Base-by-base conservation (phyloP, 2,329 filamentous ascomycete species). In the Verticillium longisporum region DNA sequence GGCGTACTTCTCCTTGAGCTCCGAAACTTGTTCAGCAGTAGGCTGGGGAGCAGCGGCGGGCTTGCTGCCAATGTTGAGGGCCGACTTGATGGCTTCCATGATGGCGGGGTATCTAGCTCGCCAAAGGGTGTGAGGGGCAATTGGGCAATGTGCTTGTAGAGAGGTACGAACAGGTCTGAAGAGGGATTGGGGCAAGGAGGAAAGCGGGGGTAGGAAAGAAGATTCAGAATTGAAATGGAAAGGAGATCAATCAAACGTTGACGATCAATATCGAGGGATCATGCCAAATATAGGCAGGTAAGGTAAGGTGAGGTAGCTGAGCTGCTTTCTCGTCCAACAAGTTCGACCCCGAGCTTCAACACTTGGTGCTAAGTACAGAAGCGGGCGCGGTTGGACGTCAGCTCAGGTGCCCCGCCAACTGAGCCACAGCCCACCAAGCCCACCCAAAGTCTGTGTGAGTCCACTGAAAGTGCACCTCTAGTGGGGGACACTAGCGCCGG, bases 1-100 rank as follows among this genome's bases (percentile, higher is more conserved):
- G 64, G 83, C 80, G 78, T 93, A 96, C 73, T 88, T 89, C 65
- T 88, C 78, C 74, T 84, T 85, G 50, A 96, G 83, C 67, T 85
- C 76, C 61, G 85, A 80, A 69, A 92, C 78, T 71, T 91, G 84
- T 65, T 90, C 84, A 61, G 84, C 74, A 41, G 84, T 83, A 62
- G 91, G 88, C 67, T 83, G 80, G 55, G 75, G 74, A 33, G 77
- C 70, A 54, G 69, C 69, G 53, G 67, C 66, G 64, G 63, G 65
- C 66, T 70, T 70, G 66, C 68, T 66, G 66, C 73, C 73, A 55
- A 77, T 68, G 69, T 75, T 68, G 61, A 80, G 71, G 34, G 71
- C 68, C 62, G 77, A 69, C 74, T 78, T 80, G 71, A 80, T 71
- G 65, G 73, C 69, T 62, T 78, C 74, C 77, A 80, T 81, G 66